phyloP scores from a whole-genome alignment of 176 grass and related monocot species.

The Canna indica region DNA sequence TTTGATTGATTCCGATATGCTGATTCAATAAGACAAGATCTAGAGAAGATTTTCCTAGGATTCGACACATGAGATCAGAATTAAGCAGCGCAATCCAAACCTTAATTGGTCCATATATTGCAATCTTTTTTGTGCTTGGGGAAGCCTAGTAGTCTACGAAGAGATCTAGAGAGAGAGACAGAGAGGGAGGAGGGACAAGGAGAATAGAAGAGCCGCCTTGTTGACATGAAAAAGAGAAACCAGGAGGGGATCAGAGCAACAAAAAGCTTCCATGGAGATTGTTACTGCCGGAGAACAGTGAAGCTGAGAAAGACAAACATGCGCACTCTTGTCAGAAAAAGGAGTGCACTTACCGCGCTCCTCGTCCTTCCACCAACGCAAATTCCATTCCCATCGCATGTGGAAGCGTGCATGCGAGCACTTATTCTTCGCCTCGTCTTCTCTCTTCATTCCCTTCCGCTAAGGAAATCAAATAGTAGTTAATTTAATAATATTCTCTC shows the following conservation, averaged over 20 bases:
- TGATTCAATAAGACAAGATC: neutral
- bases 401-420: constrained; percentile 63
- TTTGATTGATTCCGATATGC: neutral
- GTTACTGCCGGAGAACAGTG: constrained; percentile 26
- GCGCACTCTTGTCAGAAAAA: constrained; percentile 44
- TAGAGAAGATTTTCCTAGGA: neutral
- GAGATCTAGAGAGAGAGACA: constrained; percentile 3
- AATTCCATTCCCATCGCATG: constrained; percentile 27
- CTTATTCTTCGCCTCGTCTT: constrained; percentile 22
- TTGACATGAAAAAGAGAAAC: constrained; percentile 69
- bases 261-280: constrained; percentile 54
- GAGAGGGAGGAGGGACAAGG: constrained; percentile 21
- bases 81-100: neutral
- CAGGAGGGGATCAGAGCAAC: constrained; percentile 16
- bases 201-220: constrained; percentile 35
- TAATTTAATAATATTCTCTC: too few species aligned
- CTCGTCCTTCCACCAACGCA: constrained; percentile 4
- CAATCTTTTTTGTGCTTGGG: neutral
- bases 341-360: constrained; percentile 1
- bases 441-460: neutral
- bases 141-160: neutral
- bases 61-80: too few species aligned
- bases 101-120: neutral
- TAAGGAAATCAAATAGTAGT: too few species aligned
- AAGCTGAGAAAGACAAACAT: constrained; percentile 56